phyloP scores from a whole-genome alignment of 257 asterid species.

The Fraxinus cuspidata region DNA sequence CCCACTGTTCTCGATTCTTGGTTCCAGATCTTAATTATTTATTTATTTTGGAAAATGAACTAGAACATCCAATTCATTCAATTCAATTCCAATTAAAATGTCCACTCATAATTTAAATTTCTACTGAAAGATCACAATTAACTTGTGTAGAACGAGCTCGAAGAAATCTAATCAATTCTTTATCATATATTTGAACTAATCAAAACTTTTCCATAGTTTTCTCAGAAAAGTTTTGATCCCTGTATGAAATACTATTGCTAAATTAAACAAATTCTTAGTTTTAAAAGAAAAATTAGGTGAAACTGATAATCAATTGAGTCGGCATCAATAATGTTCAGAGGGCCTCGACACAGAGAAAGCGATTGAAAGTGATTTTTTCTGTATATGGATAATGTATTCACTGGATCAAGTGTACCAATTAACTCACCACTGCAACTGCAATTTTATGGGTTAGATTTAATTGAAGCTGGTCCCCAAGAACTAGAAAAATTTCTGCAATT shows the following conservation, averaged over 20 bases:
- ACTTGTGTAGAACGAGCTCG: too few species aligned
- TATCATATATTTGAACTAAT: too few species aligned
- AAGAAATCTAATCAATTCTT: too few species aligned
- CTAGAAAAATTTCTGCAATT: constrained; percentile 7
- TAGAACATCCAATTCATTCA: too few species aligned
- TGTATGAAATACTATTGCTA: neutral
- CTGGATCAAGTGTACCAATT: constrained; percentile 22
- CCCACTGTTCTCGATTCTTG: too few species aligned
- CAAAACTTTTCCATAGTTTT: neutral
- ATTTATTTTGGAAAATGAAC: too few species aligned
- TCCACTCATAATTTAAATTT: too few species aligned
- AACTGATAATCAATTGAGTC: constrained; percentile 19
- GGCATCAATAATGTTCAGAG: constrained; percentile 30
- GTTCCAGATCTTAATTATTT: too few species aligned
- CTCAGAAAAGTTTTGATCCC: neutral
- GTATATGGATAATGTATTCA: constrained; percentile 34
- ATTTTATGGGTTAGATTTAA: constrained; percentile 3
- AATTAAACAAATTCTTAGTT: neutral
- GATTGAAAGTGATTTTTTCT: constrained; percentile 32
- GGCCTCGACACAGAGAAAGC: constrained; percentile 21
- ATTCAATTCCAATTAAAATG: too few species aligned
- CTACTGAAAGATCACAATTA: too few species aligned
- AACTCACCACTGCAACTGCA: neutral
- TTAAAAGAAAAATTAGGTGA: constrained; percentile 8
- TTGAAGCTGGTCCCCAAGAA: constrained; percentile 19